phyloP scores from a whole-genome alignment of 768 basidiomycete species.

The Mycena indigotica region DNA sequence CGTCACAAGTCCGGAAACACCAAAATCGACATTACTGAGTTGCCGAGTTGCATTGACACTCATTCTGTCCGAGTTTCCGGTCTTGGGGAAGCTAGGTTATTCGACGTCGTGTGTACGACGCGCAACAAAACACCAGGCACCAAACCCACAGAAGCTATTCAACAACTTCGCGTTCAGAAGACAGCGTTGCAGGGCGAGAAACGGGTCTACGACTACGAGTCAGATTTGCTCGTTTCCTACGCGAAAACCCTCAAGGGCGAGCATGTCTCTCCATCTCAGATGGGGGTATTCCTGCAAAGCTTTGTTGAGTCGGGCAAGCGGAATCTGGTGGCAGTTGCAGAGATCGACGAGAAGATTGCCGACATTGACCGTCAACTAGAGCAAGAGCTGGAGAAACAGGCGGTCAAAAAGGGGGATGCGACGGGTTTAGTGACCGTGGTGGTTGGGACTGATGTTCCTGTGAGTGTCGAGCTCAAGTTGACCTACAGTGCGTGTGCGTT shows the following conservation, averaged over 20 bases:
- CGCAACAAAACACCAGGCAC: constrained; percentile 17
- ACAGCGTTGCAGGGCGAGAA: constrained; percentile 39
- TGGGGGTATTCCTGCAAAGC: constrained; percentile 43
- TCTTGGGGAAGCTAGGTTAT: constrained; percentile 48
- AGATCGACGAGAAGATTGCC: constrained; percentile 44
- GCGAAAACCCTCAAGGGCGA: constrained; percentile 47
- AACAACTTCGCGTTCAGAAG: constrained; percentile 39
- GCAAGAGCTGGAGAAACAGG: constrained; percentile 32
- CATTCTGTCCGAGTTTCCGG: constrained; percentile 57
- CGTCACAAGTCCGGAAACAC: constrained; percentile 58
- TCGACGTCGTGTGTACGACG: constrained; percentile 57
- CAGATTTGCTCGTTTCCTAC: constrained; percentile 45
- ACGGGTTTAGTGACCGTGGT: constrained; percentile 44
- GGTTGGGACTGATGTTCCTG: constrained; percentile 41
- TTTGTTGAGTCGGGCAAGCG: constrained; percentile 42
- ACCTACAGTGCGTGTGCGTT: constrained; percentile 49
- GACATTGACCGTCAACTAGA: constrained; percentile 43
- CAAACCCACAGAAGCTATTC: constrained; percentile 34
- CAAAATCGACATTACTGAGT: constrained; percentile 49
- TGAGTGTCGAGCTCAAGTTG: constrained; percentile 45
- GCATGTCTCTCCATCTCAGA: constrained; percentile 39
- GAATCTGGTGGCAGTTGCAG: constrained; percentile 35
- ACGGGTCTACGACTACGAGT: constrained; percentile 42
- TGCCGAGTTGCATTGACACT: constrained; percentile 53
- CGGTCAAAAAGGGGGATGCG: constrained; percentile 37